A percentile compares a stretch with the other conserved stretches of the same genome.
Evolutionary conservation across 441 rosid species (phyloP).

Genomic region (Brassica balearica): DNA sequence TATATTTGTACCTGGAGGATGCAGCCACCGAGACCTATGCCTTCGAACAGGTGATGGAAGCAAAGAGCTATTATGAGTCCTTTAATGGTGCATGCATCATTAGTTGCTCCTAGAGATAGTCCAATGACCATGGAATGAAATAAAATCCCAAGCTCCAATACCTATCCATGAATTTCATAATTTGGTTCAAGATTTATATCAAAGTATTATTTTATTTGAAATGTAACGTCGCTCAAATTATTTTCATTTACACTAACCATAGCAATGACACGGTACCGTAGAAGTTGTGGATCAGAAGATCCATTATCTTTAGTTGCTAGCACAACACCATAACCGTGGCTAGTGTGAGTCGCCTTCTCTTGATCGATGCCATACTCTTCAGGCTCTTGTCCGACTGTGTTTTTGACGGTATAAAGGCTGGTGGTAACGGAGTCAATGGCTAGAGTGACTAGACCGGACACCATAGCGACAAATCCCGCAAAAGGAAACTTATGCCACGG

Average conservation of each 20-base stretch:
- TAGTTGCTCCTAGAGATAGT: not conserved
- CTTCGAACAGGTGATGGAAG: slow-evolving; percentile 4
- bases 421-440: slow-evolving; percentile 66
- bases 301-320: not conserved
- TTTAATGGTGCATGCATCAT: slow-evolving; percentile 1
- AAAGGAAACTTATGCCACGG: slow-evolving; percentile 71
- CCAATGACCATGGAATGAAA: slow-evolving; percentile 7
- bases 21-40: slow-evolving; percentile 11
- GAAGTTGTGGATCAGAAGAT: not conserved
- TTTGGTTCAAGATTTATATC: not conserved
- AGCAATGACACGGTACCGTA: slow-evolving; percentile 11
- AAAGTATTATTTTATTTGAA: not conserved
- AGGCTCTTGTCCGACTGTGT: slow-evolving; percentile 5
- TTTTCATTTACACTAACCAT: not conserved
- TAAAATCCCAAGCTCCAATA: not conserved
- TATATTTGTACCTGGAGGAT: slow-evolving; percentile 2
- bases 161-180: not conserved
- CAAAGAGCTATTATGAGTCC: not conserved
- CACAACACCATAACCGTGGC: slow-evolving; percentile 24
- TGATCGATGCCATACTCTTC: slow-evolving; percentile 19
- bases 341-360: slow-evolving; percentile 19
- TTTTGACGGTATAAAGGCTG: slow-evolving; percentile 45
- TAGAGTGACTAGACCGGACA: slow-evolving; percentile 38
- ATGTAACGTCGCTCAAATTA: not conserved
- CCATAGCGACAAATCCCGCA: slow-evolving; percentile 61